Base-by-base conservation (phyloP, 2,329 filamentous ascomycete genomes). In the Fusarium sublunatum region DNA sequence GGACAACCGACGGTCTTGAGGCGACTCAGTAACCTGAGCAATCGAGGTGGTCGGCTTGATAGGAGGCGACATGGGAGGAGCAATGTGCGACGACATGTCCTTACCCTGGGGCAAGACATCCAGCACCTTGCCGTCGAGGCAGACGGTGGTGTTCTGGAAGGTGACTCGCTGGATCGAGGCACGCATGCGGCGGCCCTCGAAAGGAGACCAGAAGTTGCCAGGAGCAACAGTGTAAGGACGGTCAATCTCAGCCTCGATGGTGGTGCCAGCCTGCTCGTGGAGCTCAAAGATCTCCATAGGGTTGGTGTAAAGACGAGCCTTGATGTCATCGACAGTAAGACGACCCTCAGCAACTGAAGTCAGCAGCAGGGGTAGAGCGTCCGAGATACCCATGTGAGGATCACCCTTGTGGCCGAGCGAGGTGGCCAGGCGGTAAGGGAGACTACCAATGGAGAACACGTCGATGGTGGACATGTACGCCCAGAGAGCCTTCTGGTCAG, bases 201-300 rank as follows among this genome's bases (percentile, higher is more conserved):
- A 89, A 7, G 91, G 91, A 65, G 90, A 91, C 89, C 88, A 92
- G 58, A 70, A 72, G n/a, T 65, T 60, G 25, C 70, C 69, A 34
- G 69, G 48, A 44, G 85, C 76, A 53, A 89, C 79, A 5, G 84
- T 81, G 74, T 90, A 91, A 2, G 88, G 83, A 40, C 91, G 86
- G 73, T 92, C 90, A 68, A 93, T 82, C 76, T 93, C 91, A 22
- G 91, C 83, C 79, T 93, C 91, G 32, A 93, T 83, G 6, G 85
- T 86, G 34, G 89, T 88, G 56, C 88, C 88, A n/a, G 84, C 77
- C 76, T 93, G 91, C 68, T 93, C 91, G 65, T 93, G 91, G 46
- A 93, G 84, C 79, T 93, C 90, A 68, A 93, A 93, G 69, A 93
- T 93, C 73, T 86, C 85, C 79, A 90, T 91, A 3, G 91, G 91